Evolutionary conservation across 129 eudicot species (phyloP).

Genomic region (Ambrosia artemisiifolia): DNA sequence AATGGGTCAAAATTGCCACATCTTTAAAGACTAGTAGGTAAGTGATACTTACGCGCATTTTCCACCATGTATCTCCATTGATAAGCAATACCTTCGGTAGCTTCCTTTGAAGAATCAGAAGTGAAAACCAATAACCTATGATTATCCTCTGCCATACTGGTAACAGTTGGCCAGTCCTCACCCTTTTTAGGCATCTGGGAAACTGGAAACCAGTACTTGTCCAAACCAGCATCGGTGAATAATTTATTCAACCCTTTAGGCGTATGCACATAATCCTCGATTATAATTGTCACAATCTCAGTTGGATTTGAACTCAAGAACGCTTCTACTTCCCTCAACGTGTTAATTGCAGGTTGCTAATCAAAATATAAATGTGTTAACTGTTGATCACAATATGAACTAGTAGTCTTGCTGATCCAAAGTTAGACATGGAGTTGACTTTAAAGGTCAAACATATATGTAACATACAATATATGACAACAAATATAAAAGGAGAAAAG

Average conservation of each 20-base stretch:
- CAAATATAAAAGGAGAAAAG: constrained; percentile 5
- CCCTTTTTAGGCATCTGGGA: constrained; percentile 92
- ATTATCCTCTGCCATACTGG: constrained; percentile 72
- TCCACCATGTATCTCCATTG: constrained; percentile 98
- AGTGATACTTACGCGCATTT: constrained; percentile 54
- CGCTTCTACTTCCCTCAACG: constrained; percentile 96
- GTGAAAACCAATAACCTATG: constrained; percentile 84
- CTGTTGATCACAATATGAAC: constrained; percentile 10
- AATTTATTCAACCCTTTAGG: constrained; percentile 80
- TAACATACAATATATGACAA: constrained; percentile 3
- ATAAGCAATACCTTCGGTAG: constrained; percentile 81
- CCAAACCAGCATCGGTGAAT: constrained; percentile 78
- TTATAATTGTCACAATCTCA: constrained; percentile 89
- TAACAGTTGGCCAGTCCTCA: constrained; percentile 91
- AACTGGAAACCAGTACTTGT: constrained; percentile 87
- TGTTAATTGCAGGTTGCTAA: constrained; percentile 91
- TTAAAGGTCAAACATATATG: constrained; percentile 15
- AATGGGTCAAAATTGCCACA: neutral
- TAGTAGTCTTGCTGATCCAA: neutral
- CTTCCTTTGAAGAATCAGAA: constrained; percentile 94
- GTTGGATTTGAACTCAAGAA: constrained; percentile 74
- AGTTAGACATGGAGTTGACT: neutral
- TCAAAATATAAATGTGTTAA: neutral
- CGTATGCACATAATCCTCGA: constrained; percentile 93
- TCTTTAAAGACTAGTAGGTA: neutral